Percentiles rank a stretch among this genome's conserved stretches.
Conservation (phyloP, 2,329 filamentous ascomycete genomes). For the Stachybotrys elegans region DNA sequence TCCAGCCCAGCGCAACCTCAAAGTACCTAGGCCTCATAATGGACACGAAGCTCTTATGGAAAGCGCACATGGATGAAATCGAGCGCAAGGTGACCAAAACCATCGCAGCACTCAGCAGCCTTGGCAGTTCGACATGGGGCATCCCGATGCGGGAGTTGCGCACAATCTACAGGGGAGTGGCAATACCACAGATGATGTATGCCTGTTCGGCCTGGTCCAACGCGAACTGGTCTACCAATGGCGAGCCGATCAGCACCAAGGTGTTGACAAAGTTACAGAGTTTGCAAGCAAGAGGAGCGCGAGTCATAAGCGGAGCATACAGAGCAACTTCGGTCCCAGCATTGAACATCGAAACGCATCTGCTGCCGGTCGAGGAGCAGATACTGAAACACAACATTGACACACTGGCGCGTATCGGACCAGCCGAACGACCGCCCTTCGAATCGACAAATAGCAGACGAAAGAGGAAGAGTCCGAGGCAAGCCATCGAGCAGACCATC, state of each 20-base stretch:
- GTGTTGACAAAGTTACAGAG: constrained; percentile 1
- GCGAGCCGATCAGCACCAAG: constrained; percentile 1
- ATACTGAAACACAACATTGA: neutral
- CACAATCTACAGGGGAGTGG: constrained; percentile 1
- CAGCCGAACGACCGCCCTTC: neutral
- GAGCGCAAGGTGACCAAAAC: constrained; percentile 1
- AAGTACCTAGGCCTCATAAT: constrained; percentile 3
- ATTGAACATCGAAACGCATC: constrained; percentile 3
- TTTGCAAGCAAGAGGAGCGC: constrained; percentile 4
- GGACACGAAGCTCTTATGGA: neutral
- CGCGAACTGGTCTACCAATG: neutral
- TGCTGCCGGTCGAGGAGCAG: constrained; percentile 2
- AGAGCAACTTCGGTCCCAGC: constrained; percentile 3
- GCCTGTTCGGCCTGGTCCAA: constrained; percentile 3
- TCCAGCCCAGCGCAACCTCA: neutral
- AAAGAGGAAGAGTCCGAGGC: neutral
- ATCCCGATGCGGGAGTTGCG: neutral
- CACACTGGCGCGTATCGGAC: neutral
- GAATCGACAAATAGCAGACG: neutral
- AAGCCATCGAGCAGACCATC: neutral
- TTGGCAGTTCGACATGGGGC: constrained; percentile 2
- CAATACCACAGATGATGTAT: constrained; percentile 2
- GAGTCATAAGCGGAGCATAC: constrained; percentile 3
- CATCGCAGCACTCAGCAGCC: constrained; percentile 1
- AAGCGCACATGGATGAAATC: neutral